phyloP scores from a whole-genome alignment of 768 basidiomycete genomes.

The Mycena rebaudengoi region DNA sequence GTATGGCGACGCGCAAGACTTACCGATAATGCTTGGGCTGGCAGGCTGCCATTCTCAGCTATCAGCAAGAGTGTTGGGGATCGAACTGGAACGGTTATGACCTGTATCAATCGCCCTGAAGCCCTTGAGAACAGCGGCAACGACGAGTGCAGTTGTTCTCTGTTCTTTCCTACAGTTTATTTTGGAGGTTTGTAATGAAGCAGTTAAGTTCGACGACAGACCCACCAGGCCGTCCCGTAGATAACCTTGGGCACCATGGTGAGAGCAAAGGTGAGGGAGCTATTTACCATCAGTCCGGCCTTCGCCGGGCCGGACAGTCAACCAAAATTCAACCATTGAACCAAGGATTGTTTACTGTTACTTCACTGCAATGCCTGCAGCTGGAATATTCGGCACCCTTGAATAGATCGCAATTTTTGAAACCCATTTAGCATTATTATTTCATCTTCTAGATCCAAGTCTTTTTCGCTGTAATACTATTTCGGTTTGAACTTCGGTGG shows the following conservation, averaged over 20 bases:
- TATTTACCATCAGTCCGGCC: too few species aligned
- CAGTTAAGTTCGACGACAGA: neutral
- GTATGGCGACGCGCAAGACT: slow-evolving; percentile 8
- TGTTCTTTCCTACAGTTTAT: slow-evolving; percentile 73
- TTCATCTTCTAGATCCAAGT: too few species aligned
- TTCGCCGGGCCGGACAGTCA: too few species aligned
- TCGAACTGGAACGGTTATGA: slow-evolving; percentile 38
- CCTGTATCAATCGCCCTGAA: slow-evolving; percentile 90
- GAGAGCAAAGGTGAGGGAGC: neutral
- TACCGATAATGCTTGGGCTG: slow-evolving; percentile 81
- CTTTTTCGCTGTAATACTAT: too few species aligned
- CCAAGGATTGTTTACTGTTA: too few species aligned
- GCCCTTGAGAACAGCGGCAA: slow-evolving; percentile 76
- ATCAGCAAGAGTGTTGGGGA: neutral
- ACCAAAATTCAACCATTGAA: too few species aligned
- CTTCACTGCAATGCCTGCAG: too few species aligned
- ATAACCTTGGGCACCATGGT: slow-evolving; percentile 53
- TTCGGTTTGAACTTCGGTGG: too few species aligned
- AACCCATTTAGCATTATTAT: too few species aligned
- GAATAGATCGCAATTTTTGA: too few species aligned
- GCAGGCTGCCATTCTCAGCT: slow-evolving; percentile 52
- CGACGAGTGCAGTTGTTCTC: slow-evolving; percentile 70
- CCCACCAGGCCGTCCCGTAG: slow-evolving; percentile 70
- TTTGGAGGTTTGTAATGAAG: neutral
- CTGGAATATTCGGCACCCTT: too few species aligned